Conservation (phyloP, 352 stramenopile genomes). For the Phytophthora quininea region DNA sequence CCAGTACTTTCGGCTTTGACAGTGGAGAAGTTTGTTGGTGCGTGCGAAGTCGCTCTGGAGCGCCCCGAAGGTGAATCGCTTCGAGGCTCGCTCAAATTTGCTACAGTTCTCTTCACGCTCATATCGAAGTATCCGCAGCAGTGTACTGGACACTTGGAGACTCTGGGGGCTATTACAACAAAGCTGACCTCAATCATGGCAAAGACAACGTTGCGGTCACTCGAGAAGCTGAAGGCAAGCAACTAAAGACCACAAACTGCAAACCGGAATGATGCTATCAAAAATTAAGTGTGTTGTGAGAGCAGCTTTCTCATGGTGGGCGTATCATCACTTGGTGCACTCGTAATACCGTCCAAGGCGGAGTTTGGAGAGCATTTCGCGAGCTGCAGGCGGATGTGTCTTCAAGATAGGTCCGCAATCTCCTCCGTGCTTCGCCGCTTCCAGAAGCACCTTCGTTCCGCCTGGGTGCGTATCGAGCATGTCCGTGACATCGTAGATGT, state of each 20-base stretch:
- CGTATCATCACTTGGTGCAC: conserved; percentile 47
- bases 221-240: conserved; percentile 66
- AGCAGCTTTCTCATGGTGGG: not conserved
- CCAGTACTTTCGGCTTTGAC: conserved; percentile 49
- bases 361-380: conserved; percentile 58
- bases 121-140: conserved; percentile 66
- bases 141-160: conserved; percentile 49
- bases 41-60: conserved; percentile 51
- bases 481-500: conserved; percentile 92
- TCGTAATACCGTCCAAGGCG: conserved; percentile 68
- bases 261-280: not conserved
- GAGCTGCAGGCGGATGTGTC: conserved; percentile 53
- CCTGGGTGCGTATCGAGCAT: conserved; percentile 90
- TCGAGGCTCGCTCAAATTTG: conserved; percentile 60
- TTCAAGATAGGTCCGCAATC: conserved; percentile 64
- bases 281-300: not conserved
- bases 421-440: conserved; percentile 52
- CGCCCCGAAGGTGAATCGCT: conserved; percentile 32
- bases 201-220: conserved; percentile 64
- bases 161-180: conserved; percentile 48
- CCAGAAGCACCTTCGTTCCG: conserved; percentile 68
- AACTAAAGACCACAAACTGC: conserved; percentile 8
- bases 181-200: conserved; percentile 63
- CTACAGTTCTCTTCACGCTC: conserved; percentile 68
- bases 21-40: conserved; percentile 53